These are phyloP conservation scores for Penicillium janthinellum DNA, from an alignment of 2,329 filamentous ascomycete species.

Conservation along the genomic window DNA sequence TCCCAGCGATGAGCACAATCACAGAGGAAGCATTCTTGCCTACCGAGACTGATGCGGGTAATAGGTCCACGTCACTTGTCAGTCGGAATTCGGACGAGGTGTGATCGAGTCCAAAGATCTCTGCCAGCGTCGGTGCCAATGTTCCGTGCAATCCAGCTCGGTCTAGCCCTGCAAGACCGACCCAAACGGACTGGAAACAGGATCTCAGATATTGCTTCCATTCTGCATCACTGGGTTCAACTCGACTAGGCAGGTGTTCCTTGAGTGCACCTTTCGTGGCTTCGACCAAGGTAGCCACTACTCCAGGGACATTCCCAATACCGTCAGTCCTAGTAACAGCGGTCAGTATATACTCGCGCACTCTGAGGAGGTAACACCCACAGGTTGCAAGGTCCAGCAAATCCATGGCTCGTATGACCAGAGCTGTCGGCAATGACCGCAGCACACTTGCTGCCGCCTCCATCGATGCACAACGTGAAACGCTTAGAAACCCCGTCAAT, in stretches of 20 bases:
- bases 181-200: constrained; percentile 39
- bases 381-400: constrained; percentile 45
- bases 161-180: constrained; percentile 47
- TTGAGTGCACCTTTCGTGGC: constrained; percentile 23
- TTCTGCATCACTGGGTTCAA: not conserved
- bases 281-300: constrained; percentile 30
- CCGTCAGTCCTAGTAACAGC: constrained; percentile 20
- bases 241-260: not conserved
- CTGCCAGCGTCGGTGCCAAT: constrained; percentile 31
- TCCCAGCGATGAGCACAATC: constrained; percentile 48
- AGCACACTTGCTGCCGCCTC: constrained; percentile 48
- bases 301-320: constrained; percentile 21
- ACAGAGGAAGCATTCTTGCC: constrained; percentile 21
- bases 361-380: constrained; percentile 21
- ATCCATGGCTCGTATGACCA: constrained; percentile 32
- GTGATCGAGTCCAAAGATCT: constrained; percentile 31
- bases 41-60: constrained; percentile 31
- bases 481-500: not conserved
- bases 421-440: constrained; percentile 36
- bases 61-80: constrained; percentile 46
- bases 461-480: constrained; percentile 45
- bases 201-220: constrained; percentile 9
- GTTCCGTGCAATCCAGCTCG: constrained; percentile 32
- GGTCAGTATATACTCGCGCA: not conserved
- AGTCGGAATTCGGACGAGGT: constrained; percentile 29